Conservation (phyloP, 441 rosid species). For the Corymbia citriodora region DNA sequence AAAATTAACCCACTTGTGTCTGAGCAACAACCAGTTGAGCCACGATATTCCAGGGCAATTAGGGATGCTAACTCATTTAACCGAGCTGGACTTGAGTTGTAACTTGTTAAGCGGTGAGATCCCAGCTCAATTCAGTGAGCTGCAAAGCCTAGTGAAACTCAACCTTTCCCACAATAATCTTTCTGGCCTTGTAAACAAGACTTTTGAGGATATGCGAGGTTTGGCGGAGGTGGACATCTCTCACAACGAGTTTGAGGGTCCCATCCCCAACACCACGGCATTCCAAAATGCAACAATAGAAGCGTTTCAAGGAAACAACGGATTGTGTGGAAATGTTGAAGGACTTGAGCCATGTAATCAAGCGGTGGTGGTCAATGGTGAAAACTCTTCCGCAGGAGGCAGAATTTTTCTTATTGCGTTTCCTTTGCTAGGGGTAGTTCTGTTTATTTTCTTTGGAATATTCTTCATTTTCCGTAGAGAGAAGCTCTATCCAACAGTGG, state of each 20-base stretch:
- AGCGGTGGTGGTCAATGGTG: too few relatives aligned
- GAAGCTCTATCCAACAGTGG: too few relatives aligned
- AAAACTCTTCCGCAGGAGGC: too few relatives aligned
- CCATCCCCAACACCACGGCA: neutral
- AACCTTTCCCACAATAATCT: neutral
- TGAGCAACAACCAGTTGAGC: neutral
- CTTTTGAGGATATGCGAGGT: neutral
- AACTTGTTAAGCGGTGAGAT: neutral
- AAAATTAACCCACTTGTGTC: neutral
- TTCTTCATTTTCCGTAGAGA: too few relatives aligned
- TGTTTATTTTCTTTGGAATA: too few relatives aligned
- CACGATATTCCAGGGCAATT: neutral
- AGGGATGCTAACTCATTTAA: neutral
- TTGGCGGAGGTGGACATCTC: neutral
- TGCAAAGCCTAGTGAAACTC: neutral
- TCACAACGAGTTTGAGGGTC: neutral
- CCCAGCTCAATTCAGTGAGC: neutral
- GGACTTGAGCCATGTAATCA: too few relatives aligned
- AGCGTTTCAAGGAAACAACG: neutral
- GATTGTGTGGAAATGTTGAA: neutral
- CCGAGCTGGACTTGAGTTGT: neutral
- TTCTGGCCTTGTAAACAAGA: neutral
- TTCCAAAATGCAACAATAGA: neutral
- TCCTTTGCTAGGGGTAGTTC: too few relatives aligned
- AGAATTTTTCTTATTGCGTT: too few relatives aligned